phyloP scores from a whole-genome alignment of 768 basidiomycete species.

The Russula emetica region DNA sequence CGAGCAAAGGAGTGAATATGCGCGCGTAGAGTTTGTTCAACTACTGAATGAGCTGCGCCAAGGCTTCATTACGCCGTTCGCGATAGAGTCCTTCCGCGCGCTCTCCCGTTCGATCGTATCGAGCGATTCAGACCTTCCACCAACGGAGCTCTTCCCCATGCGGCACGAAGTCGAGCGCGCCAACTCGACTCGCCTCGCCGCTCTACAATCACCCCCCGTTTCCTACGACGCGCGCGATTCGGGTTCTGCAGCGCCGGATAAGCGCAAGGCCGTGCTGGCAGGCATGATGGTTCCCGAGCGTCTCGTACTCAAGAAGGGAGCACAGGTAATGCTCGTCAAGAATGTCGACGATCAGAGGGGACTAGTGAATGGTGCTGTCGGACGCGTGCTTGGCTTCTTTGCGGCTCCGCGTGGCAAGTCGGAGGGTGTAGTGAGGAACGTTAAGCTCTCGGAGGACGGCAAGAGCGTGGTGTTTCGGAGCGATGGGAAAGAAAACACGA shows the following conservation, averaged over 20 bases:
- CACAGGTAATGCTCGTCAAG: constrained; percentile 70
- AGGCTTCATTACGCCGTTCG: constrained; percentile 47
- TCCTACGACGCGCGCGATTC: constrained; percentile 53
- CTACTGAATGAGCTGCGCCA: constrained; percentile 74
- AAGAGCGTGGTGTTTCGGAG: constrained; percentile 31
- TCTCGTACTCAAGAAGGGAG: constrained; percentile 55
- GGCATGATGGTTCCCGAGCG: constrained; percentile 57
- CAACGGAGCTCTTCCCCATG: constrained; percentile 58
- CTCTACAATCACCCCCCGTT: constrained; percentile 41
- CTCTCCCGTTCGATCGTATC: constrained; percentile 39
- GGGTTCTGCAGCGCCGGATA: constrained; percentile 39
- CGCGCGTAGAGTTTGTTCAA: constrained; percentile 53
- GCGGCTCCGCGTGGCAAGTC: constrained; percentile 31
- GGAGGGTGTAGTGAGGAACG: constrained; percentile 38
- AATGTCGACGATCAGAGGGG: constrained; percentile 48
- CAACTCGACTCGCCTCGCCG: constrained; percentile 51
- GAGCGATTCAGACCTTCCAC: constrained; percentile 36
- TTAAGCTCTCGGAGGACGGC: constrained; percentile 35
- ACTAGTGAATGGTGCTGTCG: constrained; percentile 70
- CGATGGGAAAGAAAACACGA: constrained; percentile 38
- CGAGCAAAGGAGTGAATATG: background rate
- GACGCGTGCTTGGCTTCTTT: constrained; percentile 54
- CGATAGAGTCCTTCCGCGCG: constrained; percentile 45
- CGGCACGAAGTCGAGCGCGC: constrained; percentile 65
- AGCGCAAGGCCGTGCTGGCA: constrained; percentile 51